Evolutionary conservation across 225 moss, liverwort and hornwort genomes (phyloP).

Genomic region (Thuidium tamariscinum): DNA sequence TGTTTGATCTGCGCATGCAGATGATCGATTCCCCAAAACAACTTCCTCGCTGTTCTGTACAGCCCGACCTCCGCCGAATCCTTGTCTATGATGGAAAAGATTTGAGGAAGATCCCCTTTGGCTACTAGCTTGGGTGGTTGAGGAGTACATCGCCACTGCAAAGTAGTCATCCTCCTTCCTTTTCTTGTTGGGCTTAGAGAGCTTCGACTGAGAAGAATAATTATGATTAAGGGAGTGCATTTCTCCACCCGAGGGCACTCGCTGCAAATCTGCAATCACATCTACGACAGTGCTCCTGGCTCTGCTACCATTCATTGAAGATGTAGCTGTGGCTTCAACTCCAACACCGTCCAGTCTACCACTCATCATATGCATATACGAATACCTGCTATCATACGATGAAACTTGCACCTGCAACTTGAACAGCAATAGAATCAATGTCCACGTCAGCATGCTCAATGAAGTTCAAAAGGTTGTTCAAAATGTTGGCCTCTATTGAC

Average conservation of each 20-base stretch:
- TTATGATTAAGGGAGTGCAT: neutral
- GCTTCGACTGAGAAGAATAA: conserved; percentile 23
- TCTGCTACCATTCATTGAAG: conserved; percentile 47
- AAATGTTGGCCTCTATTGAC: neutral
- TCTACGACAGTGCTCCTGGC: conserved; percentile 57
- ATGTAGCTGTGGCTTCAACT: conserved; percentile 16
- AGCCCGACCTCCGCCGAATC: neutral
- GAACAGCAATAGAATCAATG: neutral
- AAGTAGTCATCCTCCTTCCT: conserved; percentile 50
- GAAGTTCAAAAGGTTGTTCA: neutral
- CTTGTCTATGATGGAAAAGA: conserved; percentile 3
- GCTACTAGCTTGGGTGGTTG: conserved; percentile 26
- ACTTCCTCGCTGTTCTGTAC: neutral
- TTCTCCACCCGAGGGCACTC: conserved; percentile 13
- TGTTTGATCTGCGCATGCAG: neutral
- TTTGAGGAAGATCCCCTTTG: neutral
- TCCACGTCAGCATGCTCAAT: neutral
- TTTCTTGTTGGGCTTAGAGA: conserved; percentile 24
- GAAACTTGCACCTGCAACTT: conserved; percentile 26
- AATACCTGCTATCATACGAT: conserved; percentile 17
- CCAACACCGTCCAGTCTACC: conserved; percentile 13
- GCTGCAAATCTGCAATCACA: conserved; percentile 35
- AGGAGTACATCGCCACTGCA: conserved; percentile 44
- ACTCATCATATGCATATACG: conserved; percentile 32
- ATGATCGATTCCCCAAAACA: neutral